These are phyloP conservation scores for Gymnopilus dilepis DNA, from an alignment of 768 basidiomycete genomes.

Conservation along the genomic window DNA sequence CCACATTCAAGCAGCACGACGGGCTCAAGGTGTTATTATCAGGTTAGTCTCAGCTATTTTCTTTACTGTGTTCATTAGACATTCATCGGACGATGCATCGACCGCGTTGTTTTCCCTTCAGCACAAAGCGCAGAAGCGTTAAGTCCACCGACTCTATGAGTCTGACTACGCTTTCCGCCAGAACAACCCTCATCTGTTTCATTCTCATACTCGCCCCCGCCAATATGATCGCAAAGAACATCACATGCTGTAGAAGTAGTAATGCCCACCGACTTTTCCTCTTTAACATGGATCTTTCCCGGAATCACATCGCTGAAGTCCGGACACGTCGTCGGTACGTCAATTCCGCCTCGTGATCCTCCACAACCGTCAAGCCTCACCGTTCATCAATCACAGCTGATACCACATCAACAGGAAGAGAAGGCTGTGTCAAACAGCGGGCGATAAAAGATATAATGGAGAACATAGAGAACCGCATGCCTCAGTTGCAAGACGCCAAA, in stretches of 20 bases:
- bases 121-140: constrained; percentile 74
- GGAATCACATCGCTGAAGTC: constrained; percentile 75
- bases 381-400: constrained; percentile 41
- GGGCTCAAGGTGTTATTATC: constrained; percentile 71
- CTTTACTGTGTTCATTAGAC: too few species aligned
- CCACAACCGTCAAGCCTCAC: neutral
- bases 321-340: constrained; percentile 58
- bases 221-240: constrained; percentile 72
- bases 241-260: neutral
- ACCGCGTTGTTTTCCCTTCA: constrained; percentile 23
- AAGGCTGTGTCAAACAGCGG: constrained; percentile 69
- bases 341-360: neutral
- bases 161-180: neutral
- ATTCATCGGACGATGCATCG: neutral
- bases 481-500: constrained; percentile 73
- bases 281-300: constrained; percentile 69
- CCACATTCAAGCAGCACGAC: constrained; percentile 56
- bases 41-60: constrained; percentile 44
- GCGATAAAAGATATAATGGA: constrained; percentile 72
- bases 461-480: constrained; percentile 82
- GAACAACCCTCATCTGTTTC: neutral
- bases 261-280: neutral
- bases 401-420: constrained; percentile 74
- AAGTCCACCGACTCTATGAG: constrained; percentile 39
- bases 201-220: constrained; percentile 67